These are phyloP conservation scores for Hura crepitans DNA, from an alignment of 441 rosid species.

Conservation along the genomic window DNA sequence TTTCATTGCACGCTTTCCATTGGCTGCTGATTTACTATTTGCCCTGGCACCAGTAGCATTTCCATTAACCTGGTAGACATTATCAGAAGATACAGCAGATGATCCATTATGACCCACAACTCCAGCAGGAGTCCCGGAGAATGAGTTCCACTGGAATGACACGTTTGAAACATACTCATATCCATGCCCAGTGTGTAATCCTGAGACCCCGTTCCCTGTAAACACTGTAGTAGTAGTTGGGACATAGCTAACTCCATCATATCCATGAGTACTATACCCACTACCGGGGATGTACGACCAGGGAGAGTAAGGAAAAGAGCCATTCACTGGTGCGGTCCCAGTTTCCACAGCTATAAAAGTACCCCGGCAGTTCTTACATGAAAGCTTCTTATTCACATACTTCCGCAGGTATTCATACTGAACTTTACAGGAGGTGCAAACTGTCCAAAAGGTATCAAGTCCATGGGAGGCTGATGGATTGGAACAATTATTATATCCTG, in stretches of 20 bases:
- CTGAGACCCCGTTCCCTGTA: slow-evolving; percentile 51
- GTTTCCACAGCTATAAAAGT: slow-evolving; percentile 91
- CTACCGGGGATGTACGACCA: slow-evolving; percentile 59
- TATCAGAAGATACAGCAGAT: slow-evolving; percentile 41
- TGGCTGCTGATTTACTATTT: slow-evolving; percentile 44
- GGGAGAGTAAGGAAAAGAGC: slow-evolving; percentile 74
- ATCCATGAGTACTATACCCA: slow-evolving; percentile 69
- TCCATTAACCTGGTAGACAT: slow-evolving; percentile 55
- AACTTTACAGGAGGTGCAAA: slow-evolving; percentile 95
- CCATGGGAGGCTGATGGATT: slow-evolving; percentile 53
- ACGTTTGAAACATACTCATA: slow-evolving; percentile 69
- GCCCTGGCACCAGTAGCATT: slow-evolving; percentile 37
- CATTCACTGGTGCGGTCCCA: slow-evolving; percentile 83
- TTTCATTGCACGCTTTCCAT: slow-evolving; percentile 45
- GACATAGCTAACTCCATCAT: slow-evolving; percentile 64
- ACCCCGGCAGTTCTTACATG: slow-evolving; percentile 97
- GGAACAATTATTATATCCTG: slow-evolving; percentile 42
- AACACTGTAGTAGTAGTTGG: slow-evolving; percentile 55
- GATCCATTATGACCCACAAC: slow-evolving; percentile 51
- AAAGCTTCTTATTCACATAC: slow-evolving; percentile 94
- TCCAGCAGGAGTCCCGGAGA: slow-evolving; percentile 54
- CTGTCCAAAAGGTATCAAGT: slow-evolving; percentile 97
- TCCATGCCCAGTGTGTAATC: slow-evolving; percentile 70
- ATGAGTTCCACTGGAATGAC: slow-evolving; percentile 76
- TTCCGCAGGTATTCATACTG: slow-evolving; percentile 96